Evolutionary conservation across 2,329 filamentous ascomycete species (phyloP).

Genomic region (Alternaria tenuissima): DNA sequence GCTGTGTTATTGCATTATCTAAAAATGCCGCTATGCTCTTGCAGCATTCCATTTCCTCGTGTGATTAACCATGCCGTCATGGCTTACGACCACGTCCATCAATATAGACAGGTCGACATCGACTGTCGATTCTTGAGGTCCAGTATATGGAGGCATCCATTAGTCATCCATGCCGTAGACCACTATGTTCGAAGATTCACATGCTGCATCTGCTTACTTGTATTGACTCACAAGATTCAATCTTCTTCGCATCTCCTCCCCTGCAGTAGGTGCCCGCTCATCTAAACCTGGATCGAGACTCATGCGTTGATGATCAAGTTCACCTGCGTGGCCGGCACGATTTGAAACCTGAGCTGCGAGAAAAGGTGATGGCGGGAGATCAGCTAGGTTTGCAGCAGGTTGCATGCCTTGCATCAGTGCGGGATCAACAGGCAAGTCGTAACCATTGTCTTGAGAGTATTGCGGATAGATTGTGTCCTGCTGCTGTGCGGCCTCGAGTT

Average conservation of each 20-base stretch:
- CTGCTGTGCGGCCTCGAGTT: slow-evolving; percentile 41
- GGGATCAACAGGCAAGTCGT: slow-evolving; percentile 66
- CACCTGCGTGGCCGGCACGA: slow-evolving; percentile 18
- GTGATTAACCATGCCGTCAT: neutral
- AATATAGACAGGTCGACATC: neutral
- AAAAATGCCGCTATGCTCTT: neutral
- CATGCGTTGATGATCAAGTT: slow-evolving; percentile 16
- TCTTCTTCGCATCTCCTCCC: slow-evolving; percentile 35
- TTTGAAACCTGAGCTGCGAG: slow-evolving; percentile 31
- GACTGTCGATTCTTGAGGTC: neutral
- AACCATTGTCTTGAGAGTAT: slow-evolving; percentile 53
- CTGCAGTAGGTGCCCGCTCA: slow-evolving; percentile 29
- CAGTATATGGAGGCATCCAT: neutral
- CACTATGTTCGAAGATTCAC: neutral
- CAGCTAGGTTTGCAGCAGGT: slow-evolving; percentile 28
- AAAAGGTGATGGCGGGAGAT: slow-evolving; percentile 48
- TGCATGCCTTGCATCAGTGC: slow-evolving; percentile 62
- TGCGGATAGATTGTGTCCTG: slow-evolving; percentile 32
- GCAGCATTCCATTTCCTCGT: neutral
- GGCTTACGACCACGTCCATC: neutral
- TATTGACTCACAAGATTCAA: slow-evolving; percentile 23
- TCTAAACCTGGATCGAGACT: slow-evolving; percentile 10
- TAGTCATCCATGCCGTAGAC: neutral
- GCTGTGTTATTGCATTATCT: neutral
- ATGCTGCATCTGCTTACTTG: neutral